These are phyloP conservation scores for Plenodomus tracheiphilus DNA, from an alignment of 2,329 filamentous ascomycete species.

Conservation along the genomic window DNA sequence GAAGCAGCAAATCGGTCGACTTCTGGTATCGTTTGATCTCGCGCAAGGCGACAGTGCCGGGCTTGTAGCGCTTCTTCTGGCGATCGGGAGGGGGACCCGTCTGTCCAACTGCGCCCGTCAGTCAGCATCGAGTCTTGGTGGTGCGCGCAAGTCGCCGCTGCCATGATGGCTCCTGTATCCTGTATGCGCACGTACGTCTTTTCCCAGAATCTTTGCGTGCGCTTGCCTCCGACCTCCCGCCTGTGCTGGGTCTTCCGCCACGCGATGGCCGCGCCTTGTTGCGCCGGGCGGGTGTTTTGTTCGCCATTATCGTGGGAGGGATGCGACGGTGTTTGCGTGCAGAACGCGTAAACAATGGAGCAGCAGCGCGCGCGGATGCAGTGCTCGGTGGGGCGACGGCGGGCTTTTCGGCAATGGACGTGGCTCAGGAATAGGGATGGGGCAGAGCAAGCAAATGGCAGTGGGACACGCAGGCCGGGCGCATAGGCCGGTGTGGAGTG, in stretches of 20 bases:
- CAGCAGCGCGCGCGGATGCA: no score
- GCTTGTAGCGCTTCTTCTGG: conserved; percentile 50
- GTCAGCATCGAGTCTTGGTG: not conserved
- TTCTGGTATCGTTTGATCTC: conserved; percentile 99
- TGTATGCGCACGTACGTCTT: conserved; percentile 18
- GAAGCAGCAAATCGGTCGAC: conserved; percentile 91
- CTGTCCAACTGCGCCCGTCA: conserved; percentile 28
- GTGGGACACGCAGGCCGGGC: conserved; percentile 11
- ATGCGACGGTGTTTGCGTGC: not conserved
- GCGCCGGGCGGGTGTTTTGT: conserved; percentile 29
- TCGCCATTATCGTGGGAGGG: conserved; percentile 15
- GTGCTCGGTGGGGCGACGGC: no score
- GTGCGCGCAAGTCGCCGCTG: not conserved
- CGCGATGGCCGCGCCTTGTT: conserved; percentile 41
- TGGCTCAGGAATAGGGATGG: conserved; percentile 7
- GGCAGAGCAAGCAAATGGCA: conserved; percentile 2
- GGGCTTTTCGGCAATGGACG: not conserved
- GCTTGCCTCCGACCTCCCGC: not conserved
- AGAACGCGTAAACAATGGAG: not conserved
- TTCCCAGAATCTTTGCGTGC: conserved; percentile 24
- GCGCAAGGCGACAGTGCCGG: conserved; percentile 89
- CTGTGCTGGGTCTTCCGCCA: conserved; percentile 25
- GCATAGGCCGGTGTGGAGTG: conserved; percentile 10
- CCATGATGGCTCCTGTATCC: not conserved
- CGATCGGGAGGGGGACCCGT: conserved; percentile 39